Conservation (phyloP, 2,329 filamentous ascomycete species). For the Sordariomycetes sp. region DNA sequence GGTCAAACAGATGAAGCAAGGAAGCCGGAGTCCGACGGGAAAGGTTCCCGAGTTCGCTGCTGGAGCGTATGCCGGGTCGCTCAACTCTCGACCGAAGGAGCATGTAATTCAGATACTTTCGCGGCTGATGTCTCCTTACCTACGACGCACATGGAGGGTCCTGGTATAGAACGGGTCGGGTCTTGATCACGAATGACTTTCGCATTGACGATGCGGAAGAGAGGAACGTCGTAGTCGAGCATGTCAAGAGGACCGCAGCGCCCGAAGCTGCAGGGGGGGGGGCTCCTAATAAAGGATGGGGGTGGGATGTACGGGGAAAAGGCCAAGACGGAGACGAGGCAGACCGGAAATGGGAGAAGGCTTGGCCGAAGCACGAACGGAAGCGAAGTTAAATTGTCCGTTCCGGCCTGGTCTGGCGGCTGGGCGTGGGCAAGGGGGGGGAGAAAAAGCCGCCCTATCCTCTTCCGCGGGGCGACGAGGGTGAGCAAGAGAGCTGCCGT, state of each 20-base stretch:
- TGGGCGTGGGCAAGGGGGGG: too few species aligned
- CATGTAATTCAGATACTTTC: background rate
- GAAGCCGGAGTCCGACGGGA: background rate
- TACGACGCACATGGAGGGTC: background rate
- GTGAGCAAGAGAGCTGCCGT: too few species aligned
- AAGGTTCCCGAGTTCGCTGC: background rate
- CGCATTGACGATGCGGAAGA: background rate
- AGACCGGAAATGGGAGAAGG: background rate
- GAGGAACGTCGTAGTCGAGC: background rate
- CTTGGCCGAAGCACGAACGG: background rate
- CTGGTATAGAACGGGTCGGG: background rate
- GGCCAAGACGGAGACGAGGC: background rate
- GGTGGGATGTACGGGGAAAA: too few species aligned
- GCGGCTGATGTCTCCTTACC: background rate
- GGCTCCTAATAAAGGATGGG: background rate
- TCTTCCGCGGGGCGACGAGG: too few species aligned
- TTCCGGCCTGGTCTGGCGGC: too few species aligned
- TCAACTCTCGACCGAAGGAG: background rate
- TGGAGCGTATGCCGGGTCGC: background rate
- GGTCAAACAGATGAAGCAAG: background rate
- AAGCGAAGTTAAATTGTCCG: background rate
- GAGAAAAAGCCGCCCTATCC: too few species aligned
- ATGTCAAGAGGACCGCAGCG: background rate
- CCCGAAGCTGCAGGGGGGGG: background rate
- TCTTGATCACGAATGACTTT: background rate